phyloP scores from a whole-genome alignment of 371 early-diverging fungal species.

The Mortierella sp. region DNA sequence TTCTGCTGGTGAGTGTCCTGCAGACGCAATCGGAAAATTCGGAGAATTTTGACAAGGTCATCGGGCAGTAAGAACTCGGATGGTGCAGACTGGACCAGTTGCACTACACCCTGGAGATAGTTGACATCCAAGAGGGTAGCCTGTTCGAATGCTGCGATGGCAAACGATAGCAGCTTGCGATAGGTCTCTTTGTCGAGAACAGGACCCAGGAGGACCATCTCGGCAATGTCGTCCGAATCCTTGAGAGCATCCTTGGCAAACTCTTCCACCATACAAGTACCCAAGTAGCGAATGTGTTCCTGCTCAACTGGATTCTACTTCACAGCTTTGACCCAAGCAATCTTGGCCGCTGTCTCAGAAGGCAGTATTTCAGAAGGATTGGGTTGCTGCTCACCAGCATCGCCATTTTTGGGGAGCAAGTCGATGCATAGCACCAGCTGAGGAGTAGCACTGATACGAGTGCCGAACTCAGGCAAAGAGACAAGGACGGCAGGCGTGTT shows the following conservation, averaged over 20 bases:
- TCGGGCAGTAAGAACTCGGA: not conserved
- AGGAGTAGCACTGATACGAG: not conserved
- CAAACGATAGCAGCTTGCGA: not conserved
- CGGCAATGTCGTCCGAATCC: not conserved
- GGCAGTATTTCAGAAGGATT: no score
- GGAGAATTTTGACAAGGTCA: no score
- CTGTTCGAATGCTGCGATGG: not conserved
- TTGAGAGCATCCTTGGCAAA: not conserved
- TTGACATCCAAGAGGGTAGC: not conserved
- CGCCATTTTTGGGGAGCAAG: not conserved
- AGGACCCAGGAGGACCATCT: not conserved
- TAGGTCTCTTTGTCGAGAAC: no score
- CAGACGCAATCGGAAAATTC: no score
- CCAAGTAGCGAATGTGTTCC: slow-evolving; percentile 3
- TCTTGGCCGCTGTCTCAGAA: not conserved
- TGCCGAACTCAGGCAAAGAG: not conserved
- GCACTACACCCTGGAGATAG: slow-evolving; percentile 5
- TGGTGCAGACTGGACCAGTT: not conserved
- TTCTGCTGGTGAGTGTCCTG: no score
- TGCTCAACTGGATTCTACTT: not conserved
- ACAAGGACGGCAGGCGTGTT: not conserved
- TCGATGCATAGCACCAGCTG: not conserved
- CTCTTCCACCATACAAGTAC: not conserved
- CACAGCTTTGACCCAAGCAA: not conserved
- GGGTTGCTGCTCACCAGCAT: not conserved